Evolutionary conservation across 78 protist genomes (phyloP).

Genomic region (Dictyostelium capitatum): DNA sequence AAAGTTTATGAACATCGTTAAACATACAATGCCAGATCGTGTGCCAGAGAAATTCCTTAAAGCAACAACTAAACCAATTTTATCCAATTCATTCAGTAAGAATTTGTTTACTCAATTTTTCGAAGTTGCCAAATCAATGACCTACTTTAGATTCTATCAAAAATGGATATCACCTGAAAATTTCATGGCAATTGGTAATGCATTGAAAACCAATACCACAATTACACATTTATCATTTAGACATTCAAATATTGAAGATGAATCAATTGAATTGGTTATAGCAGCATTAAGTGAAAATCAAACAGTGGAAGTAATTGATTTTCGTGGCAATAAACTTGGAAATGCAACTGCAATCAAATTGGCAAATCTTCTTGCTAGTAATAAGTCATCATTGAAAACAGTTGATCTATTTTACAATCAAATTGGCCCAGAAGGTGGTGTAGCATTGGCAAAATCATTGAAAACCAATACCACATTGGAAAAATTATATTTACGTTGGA

Average conservation of each 20-base stretch:
- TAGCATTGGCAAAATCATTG: slow-evolving; percentile 43
- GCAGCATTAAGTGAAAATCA: slow-evolving; percentile 32
- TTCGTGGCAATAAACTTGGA: slow-evolving; percentile 53
- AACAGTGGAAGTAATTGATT: slow-evolving; percentile 20
- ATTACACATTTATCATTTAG: slow-evolving; percentile 58
- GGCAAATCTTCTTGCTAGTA: slow-evolving; percentile 22
- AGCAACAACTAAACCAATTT: slow-evolving; percentile 67
- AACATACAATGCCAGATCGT: slow-evolving; percentile 71
- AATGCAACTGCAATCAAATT: slow-evolving; percentile 32
- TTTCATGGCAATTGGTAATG: slow-evolving; percentile 45
- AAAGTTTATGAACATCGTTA: slow-evolving; percentile 70
- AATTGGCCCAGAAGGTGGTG: slow-evolving; percentile 68
- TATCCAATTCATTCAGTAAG: slow-evolving; percentile 35
- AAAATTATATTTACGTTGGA: slow-evolving; percentile 45
- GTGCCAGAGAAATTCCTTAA: slow-evolving; percentile 65
- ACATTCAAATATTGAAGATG: slow-evolving; percentile 44
- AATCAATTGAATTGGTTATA: slow-evolving; percentile 5
- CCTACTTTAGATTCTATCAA: slow-evolving; percentile 73
- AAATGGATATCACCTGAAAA: slow-evolving; percentile 67
- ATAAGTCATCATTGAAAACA: neutral
- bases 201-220: slow-evolving; percentile 21
- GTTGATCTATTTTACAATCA: slow-evolving; percentile 48
- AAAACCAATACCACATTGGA: slow-evolving; percentile 16
- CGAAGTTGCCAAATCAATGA: slow-evolving; percentile 16
- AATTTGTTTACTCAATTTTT: slow-evolving; percentile 36